phyloP scores from a whole-genome alignment of 805 yeast species.

The Candida maesae region DNA sequence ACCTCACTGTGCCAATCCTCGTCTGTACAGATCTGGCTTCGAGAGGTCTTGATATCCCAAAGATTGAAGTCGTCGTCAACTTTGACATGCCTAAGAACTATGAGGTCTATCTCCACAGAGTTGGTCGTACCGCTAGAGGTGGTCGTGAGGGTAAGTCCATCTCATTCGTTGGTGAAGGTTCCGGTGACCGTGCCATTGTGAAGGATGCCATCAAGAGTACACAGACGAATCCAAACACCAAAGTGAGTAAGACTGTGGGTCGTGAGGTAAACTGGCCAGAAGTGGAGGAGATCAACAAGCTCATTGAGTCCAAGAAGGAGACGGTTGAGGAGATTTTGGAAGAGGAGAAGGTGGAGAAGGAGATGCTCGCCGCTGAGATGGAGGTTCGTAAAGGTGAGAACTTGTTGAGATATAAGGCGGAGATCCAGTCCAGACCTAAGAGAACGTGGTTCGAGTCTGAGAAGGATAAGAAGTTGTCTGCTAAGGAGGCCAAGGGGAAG shows the following conservation, averaged over 20 bases:
- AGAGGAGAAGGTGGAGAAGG: constrained; percentile 89
- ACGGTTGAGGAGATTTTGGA: constrained; percentile 71
- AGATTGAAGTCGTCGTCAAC: constrained; percentile 90
- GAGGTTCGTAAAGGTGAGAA: constrained; percentile 84
- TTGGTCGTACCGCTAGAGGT: constrained; percentile 99
- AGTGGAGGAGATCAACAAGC: constrained; percentile 62
- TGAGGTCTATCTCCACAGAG: constrained; percentile 93
- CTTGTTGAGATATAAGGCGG: constrained; percentile 70
- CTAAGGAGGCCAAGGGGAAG: constrained; percentile 30
- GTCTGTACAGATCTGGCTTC: constrained; percentile 98
- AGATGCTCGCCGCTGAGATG: constrained; percentile 84
- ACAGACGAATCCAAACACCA: constrained; percentile 36
- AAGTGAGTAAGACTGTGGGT: constrained; percentile 67
- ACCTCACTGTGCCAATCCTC: constrained; percentile 76
- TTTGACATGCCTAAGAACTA: constrained; percentile 93
- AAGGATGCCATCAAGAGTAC: constrained; percentile 79
- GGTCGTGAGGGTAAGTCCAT: constrained; percentile 94
- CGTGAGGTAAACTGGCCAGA: constrained; percentile 88
- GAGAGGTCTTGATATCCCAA: constrained; percentile 98
- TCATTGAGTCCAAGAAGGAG: constrained; percentile 56
- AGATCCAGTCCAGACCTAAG: constrained; percentile 85
- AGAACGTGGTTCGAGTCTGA: constrained; percentile 92
- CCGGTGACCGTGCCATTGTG: constrained; percentile 87
- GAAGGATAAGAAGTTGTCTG: constrained; percentile 38
- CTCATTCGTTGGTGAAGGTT: constrained; percentile 88